Conservation (phyloP, 2,329 filamentous ascomycete genomes). For the Fusarium verticillioides region DNA sequence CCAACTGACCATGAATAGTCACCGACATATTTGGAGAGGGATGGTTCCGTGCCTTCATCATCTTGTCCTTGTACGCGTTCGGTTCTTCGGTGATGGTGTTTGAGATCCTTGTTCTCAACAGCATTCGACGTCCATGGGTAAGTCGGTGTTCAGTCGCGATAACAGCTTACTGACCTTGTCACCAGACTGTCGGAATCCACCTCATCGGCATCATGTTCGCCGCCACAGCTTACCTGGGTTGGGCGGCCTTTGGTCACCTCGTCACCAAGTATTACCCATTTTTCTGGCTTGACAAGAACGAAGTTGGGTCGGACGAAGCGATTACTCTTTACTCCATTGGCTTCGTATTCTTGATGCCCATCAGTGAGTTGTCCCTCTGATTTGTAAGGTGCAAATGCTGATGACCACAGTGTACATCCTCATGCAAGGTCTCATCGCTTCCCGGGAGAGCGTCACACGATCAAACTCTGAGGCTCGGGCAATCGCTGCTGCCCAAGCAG, state of each 20-base stretch:
- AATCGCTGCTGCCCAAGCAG: constrained; percentile 40
- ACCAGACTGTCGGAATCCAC: constrained; percentile 58
- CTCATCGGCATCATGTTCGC: constrained; percentile 54
- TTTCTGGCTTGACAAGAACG: constrained; percentile 61
- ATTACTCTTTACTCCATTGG: constrained; percentile 57
- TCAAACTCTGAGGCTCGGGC: constrained; percentile 41
- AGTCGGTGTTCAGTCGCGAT: constrained; percentile 28
- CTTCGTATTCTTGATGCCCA: constrained; percentile 57
- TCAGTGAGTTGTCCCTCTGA: constrained; percentile 52
- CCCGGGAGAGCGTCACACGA: constrained; percentile 57
- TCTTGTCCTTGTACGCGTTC: constrained; percentile 59
- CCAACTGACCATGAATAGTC: constrained; percentile 48
- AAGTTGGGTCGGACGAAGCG: constrained; percentile 57
- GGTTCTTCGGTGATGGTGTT: constrained; percentile 56
- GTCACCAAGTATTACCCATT: constrained; percentile 59
- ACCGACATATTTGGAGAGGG: constrained; percentile 61
- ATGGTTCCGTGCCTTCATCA: constrained; percentile 59
- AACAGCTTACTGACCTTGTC: constrained; percentile 17
- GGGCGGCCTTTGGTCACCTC: constrained; percentile 60
- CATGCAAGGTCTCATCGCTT: constrained; percentile 60
- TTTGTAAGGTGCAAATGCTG: constrained; percentile 6
- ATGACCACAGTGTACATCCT: constrained; percentile 56
- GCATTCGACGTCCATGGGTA: constrained; percentile 63
- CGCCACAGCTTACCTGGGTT: constrained; percentile 59
- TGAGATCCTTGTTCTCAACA: constrained; percentile 63